phyloP scores from a whole-genome alignment of 495 filamentous ascomycete species.

The Rhypophila decipiens region DNA sequence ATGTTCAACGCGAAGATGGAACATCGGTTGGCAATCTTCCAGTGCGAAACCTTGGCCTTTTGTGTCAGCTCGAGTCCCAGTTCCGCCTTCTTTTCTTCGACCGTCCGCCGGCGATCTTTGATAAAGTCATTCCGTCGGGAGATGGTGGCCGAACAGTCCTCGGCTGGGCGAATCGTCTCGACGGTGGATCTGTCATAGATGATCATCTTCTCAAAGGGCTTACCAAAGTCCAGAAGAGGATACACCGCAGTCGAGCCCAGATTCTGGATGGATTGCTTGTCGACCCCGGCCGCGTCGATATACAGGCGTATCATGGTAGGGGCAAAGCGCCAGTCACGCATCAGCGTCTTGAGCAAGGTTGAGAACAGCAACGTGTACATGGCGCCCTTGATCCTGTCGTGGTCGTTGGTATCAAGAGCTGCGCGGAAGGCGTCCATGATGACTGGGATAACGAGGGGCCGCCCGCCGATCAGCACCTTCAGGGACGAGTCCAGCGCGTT shows the following conservation, averaged over 20 bases:
- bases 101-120: constrained; percentile 60
- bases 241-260: constrained; percentile 75
- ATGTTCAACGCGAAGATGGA: constrained; percentile 83
- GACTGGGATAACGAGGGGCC: constrained; percentile 80
- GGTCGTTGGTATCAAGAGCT: constrained; percentile 75
- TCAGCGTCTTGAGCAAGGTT: constrained; percentile 78
- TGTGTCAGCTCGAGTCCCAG: constrained; percentile 77
- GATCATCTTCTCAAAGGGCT: constrained; percentile 76
- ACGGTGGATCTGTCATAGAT: constrained; percentile 71
- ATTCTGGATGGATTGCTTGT: constrained; percentile 90
- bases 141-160: constrained; percentile 59
- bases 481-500: constrained; percentile 86
- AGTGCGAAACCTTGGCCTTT: constrained; percentile 72
- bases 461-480: constrained; percentile 81
- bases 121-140: constrained; percentile 62
- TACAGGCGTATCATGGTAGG: constrained; percentile 80
- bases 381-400: constrained; percentile 86
- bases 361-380: constrained; percentile 86
- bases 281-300: constrained; percentile 80
- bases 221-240: constrained; percentile 85
- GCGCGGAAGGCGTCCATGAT: constrained; percentile 72
- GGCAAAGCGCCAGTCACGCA: constrained; percentile 87
- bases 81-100: constrained; percentile 76
- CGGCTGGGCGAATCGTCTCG: constrained; percentile 64
- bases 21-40: constrained; percentile 89